Conservation (phyloP, 306 rosid species). For the Lablab purpureus region DNA sequence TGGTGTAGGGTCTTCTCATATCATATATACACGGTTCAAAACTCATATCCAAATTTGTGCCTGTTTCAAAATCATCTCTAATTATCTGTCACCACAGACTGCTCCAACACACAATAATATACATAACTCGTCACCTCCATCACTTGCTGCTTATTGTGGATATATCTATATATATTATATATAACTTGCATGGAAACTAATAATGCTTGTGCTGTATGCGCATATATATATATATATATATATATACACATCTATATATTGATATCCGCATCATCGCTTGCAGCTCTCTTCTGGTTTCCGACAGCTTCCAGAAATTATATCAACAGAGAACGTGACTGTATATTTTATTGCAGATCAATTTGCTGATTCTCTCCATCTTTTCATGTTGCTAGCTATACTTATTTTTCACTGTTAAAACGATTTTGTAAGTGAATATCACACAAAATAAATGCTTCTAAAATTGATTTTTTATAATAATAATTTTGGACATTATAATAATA, state of each 20-base stretch:
- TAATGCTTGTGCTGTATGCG: not conserved
- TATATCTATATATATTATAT: not conserved
- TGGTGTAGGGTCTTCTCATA: slow-evolving; percentile 42
- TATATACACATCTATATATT: not conserved
- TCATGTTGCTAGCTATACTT: not conserved
- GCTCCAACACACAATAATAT: slow-evolving; percentile 13
- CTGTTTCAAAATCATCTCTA: slow-evolving; percentile 36
- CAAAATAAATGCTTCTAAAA: too few relatives aligned
- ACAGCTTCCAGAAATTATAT: not conserved
- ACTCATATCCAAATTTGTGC: slow-evolving; percentile 38
- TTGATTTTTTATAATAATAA: too few relatives aligned
- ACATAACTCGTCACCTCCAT: slow-evolving; percentile 10
- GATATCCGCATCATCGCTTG: not conserved
- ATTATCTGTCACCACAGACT: slow-evolving; percentile 32
- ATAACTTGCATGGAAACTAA: not conserved
- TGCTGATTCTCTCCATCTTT: not conserved
- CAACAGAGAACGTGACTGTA: not conserved
- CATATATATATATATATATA: not conserved
- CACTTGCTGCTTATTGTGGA: not conserved
- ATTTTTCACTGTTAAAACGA: not conserved
- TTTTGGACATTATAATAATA: too few relatives aligned
- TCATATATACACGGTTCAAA: slow-evolving; percentile 16
- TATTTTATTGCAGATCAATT: slow-evolving; percentile 9
- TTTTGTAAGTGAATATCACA: not conserved
- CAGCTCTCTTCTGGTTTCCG: not conserved